Evolutionary conservation across 1,284 basidiomycete species (phyloP).

Genomic region (Apiotrichum brassicae): DNA sequence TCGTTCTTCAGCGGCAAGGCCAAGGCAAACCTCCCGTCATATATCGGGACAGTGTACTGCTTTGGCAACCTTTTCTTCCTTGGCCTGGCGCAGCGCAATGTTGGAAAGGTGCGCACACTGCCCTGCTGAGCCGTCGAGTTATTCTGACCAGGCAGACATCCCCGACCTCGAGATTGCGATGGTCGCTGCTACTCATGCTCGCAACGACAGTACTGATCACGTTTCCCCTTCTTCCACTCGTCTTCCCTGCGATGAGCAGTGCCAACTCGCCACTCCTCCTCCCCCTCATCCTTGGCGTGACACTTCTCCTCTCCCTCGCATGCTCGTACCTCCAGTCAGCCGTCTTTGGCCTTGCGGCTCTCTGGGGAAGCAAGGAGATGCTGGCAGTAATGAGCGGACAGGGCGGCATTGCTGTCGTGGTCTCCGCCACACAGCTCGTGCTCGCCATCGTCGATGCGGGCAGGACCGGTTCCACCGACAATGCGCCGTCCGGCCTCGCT

Average conservation of each 20-base stretch:
- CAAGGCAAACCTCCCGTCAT: conserved; percentile 35
- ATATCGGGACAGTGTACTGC: conserved; percentile 39
- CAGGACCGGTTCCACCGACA: not conserved
- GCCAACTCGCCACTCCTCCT: conserved; percentile 28
- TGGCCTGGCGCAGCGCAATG: conserved; percentile 39
- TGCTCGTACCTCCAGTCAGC: conserved; percentile 44
- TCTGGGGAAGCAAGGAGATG: conserved; percentile 38
- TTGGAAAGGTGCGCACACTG: conserved; percentile 39
- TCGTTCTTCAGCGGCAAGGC: conserved; percentile 31
- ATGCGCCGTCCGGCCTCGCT: conserved; percentile 15
- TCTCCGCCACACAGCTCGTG: conserved; percentile 38
- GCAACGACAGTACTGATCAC: conserved; percentile 26
- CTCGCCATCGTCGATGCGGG: conserved; percentile 31
- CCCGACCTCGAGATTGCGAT: conserved; percentile 30
- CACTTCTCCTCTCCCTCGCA: conserved; percentile 32
- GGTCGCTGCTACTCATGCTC: conserved; percentile 34
- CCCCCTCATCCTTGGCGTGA: conserved; percentile 26
- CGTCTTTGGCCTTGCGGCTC: conserved; percentile 37
- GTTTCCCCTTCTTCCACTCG: conserved; percentile 36
- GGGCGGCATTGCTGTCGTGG: conserved; percentile 45
- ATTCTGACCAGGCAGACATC: conserved; percentile 22
- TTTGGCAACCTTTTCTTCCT: conserved; percentile 45
- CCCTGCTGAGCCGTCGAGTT: too few relatives aligned
- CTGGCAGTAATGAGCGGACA: conserved; percentile 47
- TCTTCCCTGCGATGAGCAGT: conserved; percentile 27